Evolutionary conservation across 331 rosid genomes (phyloP), one percentile per base, ranked within the genome.

Genomic region (Malus hybrid): DNA sequence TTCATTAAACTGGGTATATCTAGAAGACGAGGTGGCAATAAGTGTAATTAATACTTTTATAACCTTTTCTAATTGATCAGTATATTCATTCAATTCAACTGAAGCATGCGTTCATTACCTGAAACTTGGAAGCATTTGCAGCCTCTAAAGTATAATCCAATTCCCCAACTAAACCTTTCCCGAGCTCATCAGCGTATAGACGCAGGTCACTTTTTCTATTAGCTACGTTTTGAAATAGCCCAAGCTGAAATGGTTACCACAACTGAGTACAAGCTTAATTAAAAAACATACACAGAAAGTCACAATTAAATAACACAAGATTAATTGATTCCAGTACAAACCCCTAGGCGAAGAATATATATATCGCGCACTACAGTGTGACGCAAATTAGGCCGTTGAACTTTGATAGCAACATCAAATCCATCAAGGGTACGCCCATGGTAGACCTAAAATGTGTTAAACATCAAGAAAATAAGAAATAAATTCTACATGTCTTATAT

Each of bases 301-400:
- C 53, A 56, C 18, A 56, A 63, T 63, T 29, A 3, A 28, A 5
- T 8, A 4, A 75, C 60, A 76, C 52, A 62, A 68, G 46, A 36
- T 22, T 64, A 65, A 58, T 9, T 36, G 34, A 73, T 70, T 73
- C 33, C 13, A 78, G 75, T 74, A 88, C 94, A 68, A 68, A 94
- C 99, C 97, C 97, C 99, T 64, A 94, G 95, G 82, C 96, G 95
- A 77, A 94, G 97, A 79, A 94, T 94, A 87, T 90, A 92, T 83
- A 90, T 82, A 82, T 94, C 99, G 66, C 99, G 95, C 82, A 92
- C 95, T 69, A 92, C 96, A 80, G 90, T 87, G 78, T 94, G 99
- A 63, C 26, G 92, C 93, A 94, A 75, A 80, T 88, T 71, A 77
- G 97, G 99, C 74, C 99, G 99, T 85, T 92, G 97, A 80, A 94